These are phyloP conservation scores for Rhodotorula taiwanensis DNA, from an alignment of 768 basidiomycete genomes.

Conservation along the genomic window DNA sequence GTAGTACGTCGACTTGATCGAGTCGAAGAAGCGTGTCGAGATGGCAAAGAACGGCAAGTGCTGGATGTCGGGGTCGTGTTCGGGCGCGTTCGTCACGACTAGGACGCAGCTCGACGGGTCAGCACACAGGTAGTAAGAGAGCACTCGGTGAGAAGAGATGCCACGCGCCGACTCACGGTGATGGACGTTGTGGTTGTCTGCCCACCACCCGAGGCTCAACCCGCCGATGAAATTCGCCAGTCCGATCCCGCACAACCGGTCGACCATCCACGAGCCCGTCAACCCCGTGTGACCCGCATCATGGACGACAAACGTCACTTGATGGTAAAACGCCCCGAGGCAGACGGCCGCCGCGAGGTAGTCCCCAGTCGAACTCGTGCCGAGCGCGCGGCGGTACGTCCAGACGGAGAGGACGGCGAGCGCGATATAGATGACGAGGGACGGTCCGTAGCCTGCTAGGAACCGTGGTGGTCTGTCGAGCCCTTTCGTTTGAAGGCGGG, in stretches of 20 bases:
- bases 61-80: conserved; percentile 64
- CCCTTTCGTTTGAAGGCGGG: conserved; percentile 65
- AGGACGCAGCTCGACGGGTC: conserved; percentile 6
- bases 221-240: conserved; percentile 86
- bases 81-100: conserved; percentile 97
- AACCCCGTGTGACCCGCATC: conserved; percentile 94
- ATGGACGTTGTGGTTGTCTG: conserved; percentile 86
- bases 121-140: conserved; percentile 3
- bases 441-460: conserved; percentile 80
- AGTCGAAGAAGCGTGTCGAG: conserved; percentile 74
- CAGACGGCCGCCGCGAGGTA: conserved; percentile 66
- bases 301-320: conserved; percentile 83
- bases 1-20: conserved; percentile 90
- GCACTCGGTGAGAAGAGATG: not conserved
- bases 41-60: conserved; percentile 89
- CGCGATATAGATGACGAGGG: conserved; percentile 67
- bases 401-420: conserved; percentile 58
- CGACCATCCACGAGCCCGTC: conserved; percentile 74
- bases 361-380: conserved; percentile 12
- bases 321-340: conserved; percentile 90
- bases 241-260: conserved; percentile 69
- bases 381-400: conserved; percentile 51
- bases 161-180: conserved; percentile 60
- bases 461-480: conserved; percentile 73
- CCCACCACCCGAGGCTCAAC: conserved; percentile 96